phyloP scores from a whole-genome alignment of 2,329 filamentous ascomycete species.

The Zymoseptoria pseudotritici region DNA sequence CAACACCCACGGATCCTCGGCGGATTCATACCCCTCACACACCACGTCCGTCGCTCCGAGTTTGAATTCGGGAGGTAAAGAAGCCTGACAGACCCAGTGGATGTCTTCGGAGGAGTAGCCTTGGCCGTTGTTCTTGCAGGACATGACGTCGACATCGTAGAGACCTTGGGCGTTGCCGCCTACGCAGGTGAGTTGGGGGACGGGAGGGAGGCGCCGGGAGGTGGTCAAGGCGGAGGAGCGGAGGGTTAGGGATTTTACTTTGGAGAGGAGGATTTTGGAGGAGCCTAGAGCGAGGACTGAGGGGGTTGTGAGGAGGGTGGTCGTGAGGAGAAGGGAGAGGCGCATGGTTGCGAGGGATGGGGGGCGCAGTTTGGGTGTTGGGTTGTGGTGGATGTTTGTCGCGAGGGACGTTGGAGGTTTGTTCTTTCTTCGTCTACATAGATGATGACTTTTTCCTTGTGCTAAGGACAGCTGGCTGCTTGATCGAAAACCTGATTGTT shows the following conservation, averaged over 20 bases:
- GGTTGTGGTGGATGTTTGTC: neutral
- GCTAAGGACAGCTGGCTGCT: neutral
- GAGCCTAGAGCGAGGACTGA: conserved; percentile 5
- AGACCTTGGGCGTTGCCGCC: conserved; percentile 55
- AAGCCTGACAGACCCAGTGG: conserved; percentile 81
- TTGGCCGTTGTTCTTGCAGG: conserved; percentile 77
- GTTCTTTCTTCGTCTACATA: neutral
- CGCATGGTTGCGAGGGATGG: neutral
- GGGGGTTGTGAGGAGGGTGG: conserved; percentile 2
- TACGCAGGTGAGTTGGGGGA: conserved; percentile 68
- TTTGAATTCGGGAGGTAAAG: conserved; percentile 56
- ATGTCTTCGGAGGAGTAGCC: conserved; percentile 75
- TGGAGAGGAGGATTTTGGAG: conserved; percentile 48
- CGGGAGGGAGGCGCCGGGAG: conserved; percentile 65
- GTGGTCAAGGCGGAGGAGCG: conserved; percentile 60
- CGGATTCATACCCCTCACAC: conserved; percentile 76
- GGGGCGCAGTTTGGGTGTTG: neutral
- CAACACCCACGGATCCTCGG: conserved; percentile 77
- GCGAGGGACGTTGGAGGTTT: neutral
- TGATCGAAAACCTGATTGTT: neutral
- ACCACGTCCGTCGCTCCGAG: conserved; percentile 82
- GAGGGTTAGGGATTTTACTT: conserved; percentile 72
- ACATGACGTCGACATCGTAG: conserved; percentile 72
- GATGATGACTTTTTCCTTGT: neutral
- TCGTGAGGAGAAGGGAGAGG: conserved; percentile 1